Evolutionary conservation across 1,284 basidiomycete genomes (phyloP).

Genomic region (Cryptococcus jaspeensis): DNA sequence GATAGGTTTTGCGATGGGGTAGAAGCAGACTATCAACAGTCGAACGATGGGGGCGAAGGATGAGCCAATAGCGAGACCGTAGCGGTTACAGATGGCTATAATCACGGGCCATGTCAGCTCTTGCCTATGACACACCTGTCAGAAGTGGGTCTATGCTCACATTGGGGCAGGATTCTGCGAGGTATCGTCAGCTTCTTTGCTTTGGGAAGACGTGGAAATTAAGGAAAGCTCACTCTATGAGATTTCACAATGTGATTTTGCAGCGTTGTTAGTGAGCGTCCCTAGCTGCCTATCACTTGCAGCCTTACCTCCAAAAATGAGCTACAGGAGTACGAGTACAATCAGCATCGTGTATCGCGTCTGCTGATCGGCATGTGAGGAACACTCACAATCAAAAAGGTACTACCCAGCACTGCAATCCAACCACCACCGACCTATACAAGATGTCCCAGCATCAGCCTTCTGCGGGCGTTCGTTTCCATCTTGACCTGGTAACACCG

Average conservation of each 20-base stretch:
- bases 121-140: not conserved
- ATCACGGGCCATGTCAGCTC: not conserved
- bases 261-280: not conserved
- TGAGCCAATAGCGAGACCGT: conserved; percentile 56
- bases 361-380: not conserved
- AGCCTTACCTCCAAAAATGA: conserved; percentile 33
- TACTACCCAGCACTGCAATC: conserved; percentile 42
- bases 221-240: conserved; percentile 20
- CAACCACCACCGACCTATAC: conserved; percentile 46
- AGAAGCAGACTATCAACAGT: conserved; percentile 50
- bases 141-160: conserved; percentile 15
- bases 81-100: conserved; percentile 53
- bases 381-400: conserved; percentile 23
- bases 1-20: conserved; percentile 53
- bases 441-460: not conserved
- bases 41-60: conserved; percentile 54
- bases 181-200: not conserved
- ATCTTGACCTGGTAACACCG: too few species aligned
- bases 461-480: too few species aligned
- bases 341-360: not conserved
- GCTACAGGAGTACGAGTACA: conserved; percentile 14
- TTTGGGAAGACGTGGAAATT: not conserved
- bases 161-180: conserved; percentile 45
- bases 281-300: not conserved
- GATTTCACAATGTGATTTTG: not conserved